Evolutionary conservation across 2,329 filamentous ascomycete genomes (phyloP).

Genomic region (Ceratocystis huliohia): DNA sequence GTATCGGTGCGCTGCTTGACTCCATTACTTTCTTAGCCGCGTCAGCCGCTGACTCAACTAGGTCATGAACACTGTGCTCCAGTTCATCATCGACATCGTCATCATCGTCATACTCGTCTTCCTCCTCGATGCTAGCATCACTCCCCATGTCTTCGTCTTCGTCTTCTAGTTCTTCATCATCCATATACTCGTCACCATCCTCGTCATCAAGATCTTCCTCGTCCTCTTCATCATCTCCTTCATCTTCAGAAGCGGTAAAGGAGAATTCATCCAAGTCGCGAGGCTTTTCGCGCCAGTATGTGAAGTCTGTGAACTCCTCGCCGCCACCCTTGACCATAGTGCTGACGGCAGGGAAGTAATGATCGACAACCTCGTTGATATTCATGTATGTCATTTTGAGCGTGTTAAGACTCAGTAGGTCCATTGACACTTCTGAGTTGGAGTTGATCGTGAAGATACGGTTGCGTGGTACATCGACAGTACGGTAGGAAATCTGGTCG

Average conservation of each 20-base stretch:
- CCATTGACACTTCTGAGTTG: conserved; percentile 86
- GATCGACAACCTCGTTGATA: conserved; percentile 93
- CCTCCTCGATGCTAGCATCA: conserved; percentile 30
- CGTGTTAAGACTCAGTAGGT: conserved; percentile 80
- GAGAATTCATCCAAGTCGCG: conserved; percentile 81
- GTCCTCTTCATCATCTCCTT: conserved; percentile 42
- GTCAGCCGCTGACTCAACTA: conserved; percentile 16
- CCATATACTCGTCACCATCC: conserved; percentile 38
- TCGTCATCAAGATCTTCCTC: conserved; percentile 39
- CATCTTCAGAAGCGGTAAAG: conserved; percentile 52
- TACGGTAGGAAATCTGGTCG: conserved; percentile 89
- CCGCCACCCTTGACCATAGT: conserved; percentile 78
- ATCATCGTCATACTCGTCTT: conserved; percentile 33
- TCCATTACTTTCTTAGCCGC: conserved; percentile 16
- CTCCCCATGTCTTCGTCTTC: conserved; percentile 29
- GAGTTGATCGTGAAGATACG: conserved; percentile 98
- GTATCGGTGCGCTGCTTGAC: not conserved
- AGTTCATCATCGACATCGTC: conserved; percentile 17
- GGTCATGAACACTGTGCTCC: conserved; percentile 16
- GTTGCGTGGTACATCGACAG: conserved; percentile 85
- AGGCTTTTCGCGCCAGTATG: conserved; percentile 81
- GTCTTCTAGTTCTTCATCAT: conserved; percentile 31
- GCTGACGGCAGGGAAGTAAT: conserved; percentile 90
- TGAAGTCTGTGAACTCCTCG: conserved; percentile 94
- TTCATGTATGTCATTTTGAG: conserved; percentile 94